A percentile compares a stretch with the other conserved stretches of the same genome.
phyloP scores from a whole-genome alignment of 495 filamentous ascomycete genomes.

The Xylaria telfairii region DNA sequence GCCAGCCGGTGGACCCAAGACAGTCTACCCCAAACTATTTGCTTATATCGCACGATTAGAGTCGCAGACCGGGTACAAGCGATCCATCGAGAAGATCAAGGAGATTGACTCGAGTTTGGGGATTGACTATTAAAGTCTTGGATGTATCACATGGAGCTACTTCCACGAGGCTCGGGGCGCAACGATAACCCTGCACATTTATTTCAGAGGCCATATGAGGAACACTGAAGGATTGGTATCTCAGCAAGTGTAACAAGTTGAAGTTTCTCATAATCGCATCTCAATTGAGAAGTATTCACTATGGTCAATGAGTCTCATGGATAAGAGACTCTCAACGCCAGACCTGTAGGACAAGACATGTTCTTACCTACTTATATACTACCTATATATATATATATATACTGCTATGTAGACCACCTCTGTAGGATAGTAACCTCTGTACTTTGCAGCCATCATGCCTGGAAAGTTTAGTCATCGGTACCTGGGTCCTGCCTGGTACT shows the following conservation, averaged over 20 bases:
- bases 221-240: background rate
- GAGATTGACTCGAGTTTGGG: slow-evolving; percentile 60
- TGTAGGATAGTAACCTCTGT: too few relatives aligned
- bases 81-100: slow-evolving; percentile 62
- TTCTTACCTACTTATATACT: background rate
- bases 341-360: background rate
- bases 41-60: slow-evolving; percentile 69
- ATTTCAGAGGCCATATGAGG: background rate
- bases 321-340: background rate
- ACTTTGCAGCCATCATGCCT: too few relatives aligned
- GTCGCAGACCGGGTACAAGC: slow-evolving; percentile 64
- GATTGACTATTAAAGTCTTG: slow-evolving; percentile 26
- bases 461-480: too few relatives aligned
- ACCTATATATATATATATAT: background rate
- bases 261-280: background rate
- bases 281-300: background rate
- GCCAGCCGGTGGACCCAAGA: slow-evolving; percentile 31
- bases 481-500: too few relatives aligned
- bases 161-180: background rate
- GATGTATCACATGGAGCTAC: background rate
- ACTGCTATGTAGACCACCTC: too few relatives aligned
- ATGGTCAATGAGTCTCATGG: background rate
- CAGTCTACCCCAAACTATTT: slow-evolving; percentile 53
- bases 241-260: background rate
- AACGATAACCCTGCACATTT: background rate